phyloP scores from a whole-genome alignment of 345 rosid species.

The Gossypium sturtianum region DNA sequence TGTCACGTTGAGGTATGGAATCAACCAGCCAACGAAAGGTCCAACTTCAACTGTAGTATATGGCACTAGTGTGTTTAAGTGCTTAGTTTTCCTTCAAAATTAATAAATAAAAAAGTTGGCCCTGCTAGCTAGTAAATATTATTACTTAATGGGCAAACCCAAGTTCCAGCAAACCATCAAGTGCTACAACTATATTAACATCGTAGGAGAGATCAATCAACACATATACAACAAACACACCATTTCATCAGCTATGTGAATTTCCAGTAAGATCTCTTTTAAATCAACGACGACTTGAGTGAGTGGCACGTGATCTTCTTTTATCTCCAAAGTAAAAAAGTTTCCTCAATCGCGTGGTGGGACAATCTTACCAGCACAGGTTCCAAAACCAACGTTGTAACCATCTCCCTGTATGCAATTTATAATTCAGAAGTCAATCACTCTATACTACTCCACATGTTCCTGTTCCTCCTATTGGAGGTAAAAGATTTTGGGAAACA shows the following conservation, averaged over 20 bases:
- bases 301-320: neutral
- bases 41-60: neutral
- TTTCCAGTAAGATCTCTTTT: neutral
- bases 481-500: neutral
- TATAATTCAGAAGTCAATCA: neutral
- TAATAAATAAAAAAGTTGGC: neutral
- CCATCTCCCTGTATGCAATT: constrained; percentile 71
- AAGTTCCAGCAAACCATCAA: neutral
- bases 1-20: no score
- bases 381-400: constrained; percentile 84
- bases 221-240: neutral
- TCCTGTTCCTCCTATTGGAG: neutral
- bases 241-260: neutral
- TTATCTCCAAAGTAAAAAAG: neutral
- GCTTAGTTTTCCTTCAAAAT: neutral
- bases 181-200: neutral
- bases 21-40: no score
- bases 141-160: neutral
- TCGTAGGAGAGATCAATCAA: neutral
- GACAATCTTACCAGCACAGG: constrained; percentile 72
- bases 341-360: constrained; percentile 39
- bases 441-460: neutral
- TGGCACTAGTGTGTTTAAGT: neutral
- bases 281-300: neutral
- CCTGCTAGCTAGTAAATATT: neutral